Evolutionary conservation across 495 filamentous ascomycete genomes (phyloP).

Genomic region (Recurvomyces mirabilis): DNA sequence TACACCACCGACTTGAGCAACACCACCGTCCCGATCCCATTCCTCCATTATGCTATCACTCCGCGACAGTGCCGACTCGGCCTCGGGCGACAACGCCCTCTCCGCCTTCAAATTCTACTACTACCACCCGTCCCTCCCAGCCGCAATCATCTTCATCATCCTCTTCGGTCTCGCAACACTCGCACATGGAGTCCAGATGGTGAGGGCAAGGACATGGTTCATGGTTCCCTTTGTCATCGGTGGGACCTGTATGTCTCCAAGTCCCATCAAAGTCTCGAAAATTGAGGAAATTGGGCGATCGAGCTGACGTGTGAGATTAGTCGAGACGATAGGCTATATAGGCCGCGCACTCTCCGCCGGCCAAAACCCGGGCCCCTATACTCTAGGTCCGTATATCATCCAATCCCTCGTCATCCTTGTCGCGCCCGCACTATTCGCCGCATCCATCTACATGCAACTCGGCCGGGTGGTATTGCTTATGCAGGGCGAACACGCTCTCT

Average conservation of each 20-base stretch:
- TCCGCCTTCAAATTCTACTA: slow-evolving; percentile 32
- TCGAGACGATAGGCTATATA: slow-evolving; percentile 40
- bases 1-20: no score
- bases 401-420: slow-evolving; percentile 23
- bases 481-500: slow-evolving; percentile 14
- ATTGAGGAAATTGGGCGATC: no score
- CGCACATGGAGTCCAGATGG: slow-evolving; percentile 37
- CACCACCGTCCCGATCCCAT: background rate
- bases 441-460: slow-evolving; percentile 21
- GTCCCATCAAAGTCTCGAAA: no score
- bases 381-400: slow-evolving; percentile 28
- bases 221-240: slow-evolving; percentile 47
- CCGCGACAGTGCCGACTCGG: no score
- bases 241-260: slow-evolving; percentile 42
- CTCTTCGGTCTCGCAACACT: slow-evolving; percentile 38
- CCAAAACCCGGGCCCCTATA: slow-evolving; percentile 9
- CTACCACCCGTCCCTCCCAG: slow-evolving; percentile 40
- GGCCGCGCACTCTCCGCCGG: slow-evolving; percentile 27
- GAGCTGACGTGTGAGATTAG: no score
- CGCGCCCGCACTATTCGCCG: slow-evolving; percentile 20
- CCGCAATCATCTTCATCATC: slow-evolving; percentile 40
- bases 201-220: slow-evolving; percentile 40
- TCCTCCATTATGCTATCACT: no score
- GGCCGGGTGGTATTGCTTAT: slow-evolving; percentile 13
- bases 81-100: no score